Conservation (phyloP, 176 grass and related monocot genomes). For the Poa annua region DNA sequence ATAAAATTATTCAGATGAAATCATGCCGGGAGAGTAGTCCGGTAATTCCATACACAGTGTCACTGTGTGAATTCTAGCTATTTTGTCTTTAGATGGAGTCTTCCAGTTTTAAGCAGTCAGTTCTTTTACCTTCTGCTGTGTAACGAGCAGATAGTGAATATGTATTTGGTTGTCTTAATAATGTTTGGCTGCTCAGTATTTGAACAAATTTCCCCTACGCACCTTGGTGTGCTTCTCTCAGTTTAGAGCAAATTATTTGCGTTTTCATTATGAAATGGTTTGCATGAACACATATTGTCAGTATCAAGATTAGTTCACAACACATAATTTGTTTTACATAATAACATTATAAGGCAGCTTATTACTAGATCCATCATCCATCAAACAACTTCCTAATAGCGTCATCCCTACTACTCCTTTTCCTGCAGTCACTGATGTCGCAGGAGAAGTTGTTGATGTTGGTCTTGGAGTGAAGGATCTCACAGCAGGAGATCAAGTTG, state of each 20-base stretch:
- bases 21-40: no score
- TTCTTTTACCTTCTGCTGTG: not conserved
- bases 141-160: not conserved
- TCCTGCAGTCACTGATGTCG: constrained; percentile 58
- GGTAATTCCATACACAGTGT: no score
- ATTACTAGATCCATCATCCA: not conserved
- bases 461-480: constrained; percentile 56
- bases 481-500: constrained; percentile 61
- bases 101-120: not conserved
- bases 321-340: not conserved
- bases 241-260: not conserved
- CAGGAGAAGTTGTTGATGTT: constrained; percentile 60
- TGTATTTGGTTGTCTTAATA: not conserved
- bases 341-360: not conserved
- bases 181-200: not conserved
- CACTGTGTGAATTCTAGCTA: not conserved
- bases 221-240: not conserved
- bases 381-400: not conserved
- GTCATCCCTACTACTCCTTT: not conserved
- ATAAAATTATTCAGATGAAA: no score
- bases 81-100: not conserved
- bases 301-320: not conserved
- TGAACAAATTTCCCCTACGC: not conserved
- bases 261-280: not conserved
- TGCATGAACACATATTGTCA: not conserved